Base-by-base conservation (phyloP, 1,139 yeast species). In the Suhomyces choctaworum region DNA sequence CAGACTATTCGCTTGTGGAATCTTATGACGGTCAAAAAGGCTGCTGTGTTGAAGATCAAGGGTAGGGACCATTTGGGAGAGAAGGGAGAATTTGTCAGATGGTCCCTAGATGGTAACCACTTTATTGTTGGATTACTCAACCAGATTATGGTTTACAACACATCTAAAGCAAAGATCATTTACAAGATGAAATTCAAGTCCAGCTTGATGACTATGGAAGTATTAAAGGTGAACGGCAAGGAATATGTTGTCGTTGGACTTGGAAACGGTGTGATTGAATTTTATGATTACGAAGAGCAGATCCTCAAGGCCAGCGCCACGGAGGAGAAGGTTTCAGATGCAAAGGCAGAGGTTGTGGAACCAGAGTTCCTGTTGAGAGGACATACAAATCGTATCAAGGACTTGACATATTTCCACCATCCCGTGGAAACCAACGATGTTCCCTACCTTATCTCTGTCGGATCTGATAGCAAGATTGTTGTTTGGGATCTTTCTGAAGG, bases 11-110 rank as follows among this genome's bases (percentile, higher is more conserved):
- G 94, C 52, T 70, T 92, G 43, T 92, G 98, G 98, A 92, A 92
- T 56, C 69, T 94, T 49, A 89, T 92, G 97, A 90, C 97, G 4
- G 95, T 89, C n/a, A 86, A 87, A 56, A 90, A 89, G 62, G 97
- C 98, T 5, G 90, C 96, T 2, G 72, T 78, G 7, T 66, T 89
- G 56, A 88, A 84, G 52, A 69, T 90, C 36, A 81, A 76, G 51
- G 86, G 86, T 29, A 80, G 71, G 44, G 78, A 74, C 47, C 77
- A 76, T 40, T 62, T 73, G 49, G 82, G 90, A 28, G 84, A 82
- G 58, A 62, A 67, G 41, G 86, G 85, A 22, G 82, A 80, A 44
- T 70, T 71, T 52, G 87, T 84, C 7, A 70, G 77, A 54, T 85
- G 90, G 86, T 57, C 68, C 37, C 61, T 48, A 7, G 70, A 68